Base-by-base conservation (phyloP, 768 basidiomycete species). In the Thelephora ganbajun region DNA sequence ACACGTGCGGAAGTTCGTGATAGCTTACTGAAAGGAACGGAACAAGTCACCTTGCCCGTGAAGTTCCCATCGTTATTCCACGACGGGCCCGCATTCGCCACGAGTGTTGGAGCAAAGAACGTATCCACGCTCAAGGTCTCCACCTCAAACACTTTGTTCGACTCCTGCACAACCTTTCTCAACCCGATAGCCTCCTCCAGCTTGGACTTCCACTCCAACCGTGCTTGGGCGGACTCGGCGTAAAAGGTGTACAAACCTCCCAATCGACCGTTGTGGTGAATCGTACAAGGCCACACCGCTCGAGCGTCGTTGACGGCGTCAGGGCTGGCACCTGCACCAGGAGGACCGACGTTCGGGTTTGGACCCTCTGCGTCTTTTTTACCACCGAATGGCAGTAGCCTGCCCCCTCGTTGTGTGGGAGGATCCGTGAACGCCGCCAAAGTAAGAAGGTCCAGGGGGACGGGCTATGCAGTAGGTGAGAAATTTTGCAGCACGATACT, bases 81-180 rank as follows among this genome's bases (percentile, higher is more conserved):
- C n/a, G n/a, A n/a, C n/a, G n/a, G n/a, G 78, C 4, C 83, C 82
- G 81, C 74, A 43, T 48, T 56, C n/a, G 54, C 51, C 23, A 54
- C 44, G 0, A 60, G 48, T 49, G 82, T 66, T 1, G 88, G 85
- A 18, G 88, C 75, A 43, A 83, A 64, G 70, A 96, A 96, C 0
- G 89, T 92, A 56, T 93, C 89, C 16, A 77, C 70, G 59, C 90
- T 93, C 47, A 96, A 70, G 2, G 86, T 87, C 53, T 97, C 93
- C 6, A 92, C 85, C 61, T 87, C 98, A 1, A 97, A 65, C 2
- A n/a, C n/a, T n/a, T n/a, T n/a, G n/a, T n/a, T n/a, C n/a, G n/a
- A n/a, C n/a, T n/a, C n/a, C n/a, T n/a, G n/a, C n/a, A n/a, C n/a
- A n/a, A n/a, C n/a, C n/a, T n/a, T n/a, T n/a, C n/a, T n/a, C n/a